These are phyloP conservation scores for Plasmodium berghei DNA, from an alignment of 169 alveolate genomes.

Conservation along the genomic window DNA sequence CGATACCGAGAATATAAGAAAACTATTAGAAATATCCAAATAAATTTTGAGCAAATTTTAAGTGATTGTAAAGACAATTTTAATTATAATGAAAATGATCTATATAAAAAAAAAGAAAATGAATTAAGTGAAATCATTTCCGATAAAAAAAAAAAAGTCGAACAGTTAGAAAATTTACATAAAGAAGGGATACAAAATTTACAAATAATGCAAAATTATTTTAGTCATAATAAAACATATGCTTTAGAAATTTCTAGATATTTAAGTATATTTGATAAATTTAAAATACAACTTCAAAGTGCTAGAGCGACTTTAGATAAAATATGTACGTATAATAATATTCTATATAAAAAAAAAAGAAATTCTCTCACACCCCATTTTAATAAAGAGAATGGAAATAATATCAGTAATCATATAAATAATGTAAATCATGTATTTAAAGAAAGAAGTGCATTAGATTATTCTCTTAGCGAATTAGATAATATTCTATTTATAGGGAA, in stretches of 20 bases:
- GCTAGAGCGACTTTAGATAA: slow-evolving; percentile 39
- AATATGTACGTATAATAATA: slow-evolving; percentile 15
- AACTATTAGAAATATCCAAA: slow-evolving; percentile 41
- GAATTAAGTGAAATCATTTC: slow-evolving; percentile 21
- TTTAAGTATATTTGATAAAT: slow-evolving; percentile 66
- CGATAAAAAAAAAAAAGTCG: slow-evolving; percentile 51
- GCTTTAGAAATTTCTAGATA: slow-evolving; percentile 59
- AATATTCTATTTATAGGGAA: slow-evolving; percentile 43
- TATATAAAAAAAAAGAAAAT: slow-evolving; percentile 17
- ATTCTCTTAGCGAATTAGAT: slow-evolving; percentile 56
- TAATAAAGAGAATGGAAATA: slow-evolving; percentile 6
- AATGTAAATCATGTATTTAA: slow-evolving; percentile 28
- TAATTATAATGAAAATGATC: slow-evolving; percentile 21
- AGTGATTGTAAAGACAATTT: slow-evolving; percentile 53
- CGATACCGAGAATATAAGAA: slow-evolving; percentile 63
- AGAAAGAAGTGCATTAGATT: slow-evolving; percentile 56
- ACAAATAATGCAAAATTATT: slow-evolving; percentile 46
- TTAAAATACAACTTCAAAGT: slow-evolving; percentile 64
- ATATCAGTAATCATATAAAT: neutral
- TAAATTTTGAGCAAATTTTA: slow-evolving; percentile 47
- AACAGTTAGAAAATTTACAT: slow-evolving; percentile 47
- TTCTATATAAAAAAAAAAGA: slow-evolving; percentile 3
- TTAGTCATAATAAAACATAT: slow-evolving; percentile 61
- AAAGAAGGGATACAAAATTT: slow-evolving; percentile 56
- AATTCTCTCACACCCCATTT: neutral